phyloP scores from a whole-genome alignment of 2,329 filamentous ascomycete genomes.

The Colletotrichum viniferum region DNA sequence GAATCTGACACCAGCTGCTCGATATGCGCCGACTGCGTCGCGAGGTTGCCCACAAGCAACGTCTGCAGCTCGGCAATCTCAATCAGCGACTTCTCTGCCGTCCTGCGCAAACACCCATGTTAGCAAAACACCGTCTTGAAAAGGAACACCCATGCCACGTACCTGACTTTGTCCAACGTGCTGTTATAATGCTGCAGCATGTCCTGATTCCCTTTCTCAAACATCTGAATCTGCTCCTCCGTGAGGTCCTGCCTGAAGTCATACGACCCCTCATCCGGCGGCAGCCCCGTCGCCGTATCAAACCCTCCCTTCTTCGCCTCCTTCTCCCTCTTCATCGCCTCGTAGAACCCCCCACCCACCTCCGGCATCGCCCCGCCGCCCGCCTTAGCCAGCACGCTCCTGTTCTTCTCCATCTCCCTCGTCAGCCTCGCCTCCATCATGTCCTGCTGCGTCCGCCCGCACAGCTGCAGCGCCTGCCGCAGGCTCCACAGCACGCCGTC shows the following conservation, averaged over 20 bases:
- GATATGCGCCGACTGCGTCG: conserved; percentile 86
- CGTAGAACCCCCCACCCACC: conserved; percentile 24
- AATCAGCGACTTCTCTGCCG: conserved; percentile 85
- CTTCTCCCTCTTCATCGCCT: conserved; percentile 22
- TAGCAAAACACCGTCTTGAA: neutral
- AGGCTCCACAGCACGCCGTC: conserved; percentile 87
- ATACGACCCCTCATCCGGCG: conserved; percentile 27
- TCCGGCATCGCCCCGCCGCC: conserved; percentile 36
- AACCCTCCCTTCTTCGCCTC: conserved; percentile 16
- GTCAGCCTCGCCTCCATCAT: conserved; percentile 94
- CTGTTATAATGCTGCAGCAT: conserved; percentile 94
- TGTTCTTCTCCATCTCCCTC: conserved; percentile 86
- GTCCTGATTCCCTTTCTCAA: conserved; percentile 89
- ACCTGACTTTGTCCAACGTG: conserved; percentile 94
- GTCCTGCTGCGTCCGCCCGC: conserved; percentile 76
- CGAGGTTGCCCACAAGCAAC: conserved; percentile 83
- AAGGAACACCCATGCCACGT: conserved; percentile 40
- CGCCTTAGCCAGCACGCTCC: conserved; percentile 80
- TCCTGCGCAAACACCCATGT: conserved; percentile 52
- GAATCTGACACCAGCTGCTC: conserved; percentile 88
- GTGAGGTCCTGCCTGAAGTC: conserved; percentile 62
- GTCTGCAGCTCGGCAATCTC: conserved; percentile 95
- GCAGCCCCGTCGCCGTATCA: conserved; percentile 20
- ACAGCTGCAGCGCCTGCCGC: conserved; percentile 75
- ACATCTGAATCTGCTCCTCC: conserved; percentile 87